Evolutionary conservation across 768 basidiomycete species (phyloP).

Genomic region (Phallus indusiatus): DNA sequence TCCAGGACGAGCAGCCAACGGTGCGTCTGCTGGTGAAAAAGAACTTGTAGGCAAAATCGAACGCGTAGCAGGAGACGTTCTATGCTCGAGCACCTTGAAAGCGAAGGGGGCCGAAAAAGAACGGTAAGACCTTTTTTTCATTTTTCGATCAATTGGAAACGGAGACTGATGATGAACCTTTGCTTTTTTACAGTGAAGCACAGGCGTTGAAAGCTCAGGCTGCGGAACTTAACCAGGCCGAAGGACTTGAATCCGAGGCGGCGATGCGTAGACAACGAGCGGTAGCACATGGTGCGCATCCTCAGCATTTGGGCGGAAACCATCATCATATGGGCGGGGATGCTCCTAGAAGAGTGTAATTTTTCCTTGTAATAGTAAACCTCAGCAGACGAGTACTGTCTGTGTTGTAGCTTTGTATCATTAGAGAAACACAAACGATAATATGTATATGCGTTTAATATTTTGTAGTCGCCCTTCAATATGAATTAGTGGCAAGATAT

Average conservation of each 20-base stretch:
- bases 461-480: too few relatives aligned
- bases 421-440: too few relatives aligned
- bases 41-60: constrained; percentile 38
- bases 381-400: too few relatives aligned
- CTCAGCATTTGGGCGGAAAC: not conserved
- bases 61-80: constrained; percentile 32
- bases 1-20: not conserved
- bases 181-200: constrained; percentile 29
- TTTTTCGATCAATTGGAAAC: not conserved
- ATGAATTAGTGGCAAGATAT: too few relatives aligned
- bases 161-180: not conserved
- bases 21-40: constrained; percentile 17
- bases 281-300: constrained; percentile 35
- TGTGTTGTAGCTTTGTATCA: too few relatives aligned
- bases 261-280: constrained; percentile 39
- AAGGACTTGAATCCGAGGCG: constrained; percentile 44
- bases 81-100: constrained; percentile 39
- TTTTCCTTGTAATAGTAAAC: not conserved
- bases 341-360: not conserved
- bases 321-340: not conserved
- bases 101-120: constrained; percentile 44
- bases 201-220: constrained; percentile 35
- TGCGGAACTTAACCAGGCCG: constrained; percentile 41
- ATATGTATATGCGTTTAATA: too few relatives aligned
- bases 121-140: constrained; percentile 25